Evolutionary conservation across 371 early-diverging fungal species (phyloP).

Genomic region (Syncephalis fuscata): DNA sequence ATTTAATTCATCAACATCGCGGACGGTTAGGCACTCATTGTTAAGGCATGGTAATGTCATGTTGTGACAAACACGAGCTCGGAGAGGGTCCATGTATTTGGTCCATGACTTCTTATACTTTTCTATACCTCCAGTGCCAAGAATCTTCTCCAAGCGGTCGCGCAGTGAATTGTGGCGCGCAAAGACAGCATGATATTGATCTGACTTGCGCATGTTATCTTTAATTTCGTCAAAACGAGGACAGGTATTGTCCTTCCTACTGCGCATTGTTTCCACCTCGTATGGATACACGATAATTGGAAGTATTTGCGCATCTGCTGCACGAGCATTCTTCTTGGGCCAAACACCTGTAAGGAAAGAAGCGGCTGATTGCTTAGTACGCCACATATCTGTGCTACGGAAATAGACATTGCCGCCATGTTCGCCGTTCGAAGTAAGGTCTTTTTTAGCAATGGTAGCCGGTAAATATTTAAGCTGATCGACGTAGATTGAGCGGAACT

Average conservation of each 20-base stretch:
- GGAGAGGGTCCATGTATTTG: too few species aligned
- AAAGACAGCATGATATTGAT: too few species aligned
- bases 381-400: conserved; percentile 18
- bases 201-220: too few species aligned
- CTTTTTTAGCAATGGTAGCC: neutral
- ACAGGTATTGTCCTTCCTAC: conserved; percentile 16
- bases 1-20: too few species aligned
- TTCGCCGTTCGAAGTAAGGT: conserved; percentile 5
- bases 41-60: too few species aligned
- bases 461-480: conserved; percentile 23
- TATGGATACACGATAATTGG: conserved; percentile 23
- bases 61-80: too few species aligned
- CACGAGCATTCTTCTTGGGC: neutral
- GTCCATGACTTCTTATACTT: too few species aligned
- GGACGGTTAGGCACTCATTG: too few species aligned
- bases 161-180: too few species aligned
- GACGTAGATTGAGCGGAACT: conserved; percentile 26
- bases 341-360: conserved; percentile 25
- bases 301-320: conserved; percentile 9
- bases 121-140: too few species aligned
- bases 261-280: conserved; percentile 26
- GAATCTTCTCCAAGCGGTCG: too few species aligned
- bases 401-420: conserved; percentile 9
- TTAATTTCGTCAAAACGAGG: too few species aligned
- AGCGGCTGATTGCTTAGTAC: conserved; percentile 32